These are phyloP conservation scores for Alternaria sp. DNA, from an alignment of 2,329 filamentous ascomycete genomes.

Conservation along the genomic window DNA sequence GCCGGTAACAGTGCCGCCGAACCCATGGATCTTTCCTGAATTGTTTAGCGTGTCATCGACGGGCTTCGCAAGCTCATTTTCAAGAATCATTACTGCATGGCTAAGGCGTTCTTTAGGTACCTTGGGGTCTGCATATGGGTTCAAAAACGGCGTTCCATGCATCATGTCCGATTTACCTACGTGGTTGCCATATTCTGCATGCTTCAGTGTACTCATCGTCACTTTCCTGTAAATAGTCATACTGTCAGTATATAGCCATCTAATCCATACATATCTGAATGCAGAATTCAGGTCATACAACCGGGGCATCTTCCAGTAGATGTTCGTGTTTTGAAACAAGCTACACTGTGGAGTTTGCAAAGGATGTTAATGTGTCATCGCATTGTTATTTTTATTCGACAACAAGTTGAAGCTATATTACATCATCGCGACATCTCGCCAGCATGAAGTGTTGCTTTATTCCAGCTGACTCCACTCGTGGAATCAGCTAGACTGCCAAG, in stretches of 20 bases:
- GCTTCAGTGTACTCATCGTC: not conserved
- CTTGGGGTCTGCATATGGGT: not conserved
- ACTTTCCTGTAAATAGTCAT: slow-evolving; percentile 3
- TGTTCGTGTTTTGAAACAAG: not conserved
- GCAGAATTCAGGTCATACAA: not conserved
- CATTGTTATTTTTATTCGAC: too few species aligned
- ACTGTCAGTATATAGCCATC: not conserved
- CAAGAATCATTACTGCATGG: slow-evolving; percentile 6
- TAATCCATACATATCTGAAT: not conserved
- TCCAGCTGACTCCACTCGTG: not conserved
- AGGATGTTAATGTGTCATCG: not conserved
- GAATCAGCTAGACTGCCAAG: slow-evolving; percentile 6
- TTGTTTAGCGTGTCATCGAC: too few species aligned
- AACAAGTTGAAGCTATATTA: not conserved
- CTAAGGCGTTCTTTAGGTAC: slow-evolving; percentile 5
- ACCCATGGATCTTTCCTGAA: slow-evolving; percentile 17
- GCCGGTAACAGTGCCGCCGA: not conserved
- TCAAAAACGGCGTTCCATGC: slow-evolving; percentile 3
- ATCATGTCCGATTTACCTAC: not conserved
- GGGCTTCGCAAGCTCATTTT: not conserved
- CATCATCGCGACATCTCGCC: not conserved
- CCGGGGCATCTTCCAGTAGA: not conserved
- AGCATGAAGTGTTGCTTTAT: not conserved
- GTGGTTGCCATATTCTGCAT: not conserved
- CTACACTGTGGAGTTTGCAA: too few species aligned